A percentile compares a stretch with the other conserved stretches of the same genome.
Conservation (phyloP, 2,329 filamentous ascomycete genomes). For the Zasmidium cellare region DNA sequence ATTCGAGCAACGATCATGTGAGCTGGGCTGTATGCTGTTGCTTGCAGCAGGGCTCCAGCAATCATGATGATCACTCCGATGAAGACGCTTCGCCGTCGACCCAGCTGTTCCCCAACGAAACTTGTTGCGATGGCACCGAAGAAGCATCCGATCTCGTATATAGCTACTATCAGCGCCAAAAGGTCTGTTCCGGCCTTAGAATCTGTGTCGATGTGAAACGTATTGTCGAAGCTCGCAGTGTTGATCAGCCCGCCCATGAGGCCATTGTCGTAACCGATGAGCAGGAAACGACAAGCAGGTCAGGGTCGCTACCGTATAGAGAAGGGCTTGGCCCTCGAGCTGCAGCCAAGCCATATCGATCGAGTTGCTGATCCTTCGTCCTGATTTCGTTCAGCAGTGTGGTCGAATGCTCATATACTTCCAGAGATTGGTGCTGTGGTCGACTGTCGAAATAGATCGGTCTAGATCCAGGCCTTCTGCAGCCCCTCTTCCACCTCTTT, state of each 20-base stretch:
- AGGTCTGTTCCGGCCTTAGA: conserved; percentile 36
- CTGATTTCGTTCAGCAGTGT: background rate
- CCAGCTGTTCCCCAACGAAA: conserved; percentile 47
- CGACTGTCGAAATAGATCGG: background rate
- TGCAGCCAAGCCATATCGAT: conserved; percentile 17
- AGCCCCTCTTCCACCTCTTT: background rate
- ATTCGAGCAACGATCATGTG: conserved; percentile 48
- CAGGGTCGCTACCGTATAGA: conserved; percentile 46
- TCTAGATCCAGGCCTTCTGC: background rate
- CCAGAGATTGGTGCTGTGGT: too few relatives aligned
- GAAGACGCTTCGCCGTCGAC: conserved; percentile 46
- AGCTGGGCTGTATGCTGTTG: conserved; percentile 39
- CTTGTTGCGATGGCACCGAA: conserved; percentile 41
- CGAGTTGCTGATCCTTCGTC: background rate
- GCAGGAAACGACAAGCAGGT: conserved; percentile 51
- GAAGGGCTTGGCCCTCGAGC: conserved; percentile 41
- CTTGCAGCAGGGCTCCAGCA: conserved; percentile 44
- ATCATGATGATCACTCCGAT: conserved; percentile 47
- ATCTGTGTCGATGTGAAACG: conserved; percentile 42
- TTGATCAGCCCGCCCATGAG: conserved; percentile 38
- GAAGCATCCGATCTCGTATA: conserved; percentile 45
- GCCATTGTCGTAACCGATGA: conserved; percentile 44
- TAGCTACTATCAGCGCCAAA: conserved; percentile 50
- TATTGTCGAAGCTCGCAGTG: conserved; percentile 41
- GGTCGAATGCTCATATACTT: too few relatives aligned